These are phyloP conservation scores for Candida tibetensis DNA, from an alignment of 805 yeast genomes.

Conservation along the genomic window DNA sequence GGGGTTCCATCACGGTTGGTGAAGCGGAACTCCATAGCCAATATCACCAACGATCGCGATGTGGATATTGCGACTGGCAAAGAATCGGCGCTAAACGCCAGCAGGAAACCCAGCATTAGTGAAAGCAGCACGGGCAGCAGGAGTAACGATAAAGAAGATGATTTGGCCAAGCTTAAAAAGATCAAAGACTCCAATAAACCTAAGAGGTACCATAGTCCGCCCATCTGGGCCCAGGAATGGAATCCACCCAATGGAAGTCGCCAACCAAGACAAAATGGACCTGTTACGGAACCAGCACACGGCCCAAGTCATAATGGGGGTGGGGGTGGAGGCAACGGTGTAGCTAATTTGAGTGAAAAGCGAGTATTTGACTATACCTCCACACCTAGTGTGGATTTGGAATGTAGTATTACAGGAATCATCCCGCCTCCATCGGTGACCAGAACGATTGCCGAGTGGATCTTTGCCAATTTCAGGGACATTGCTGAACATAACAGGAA, in stretches of 20 bases:
- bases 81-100: constrained; percentile 33
- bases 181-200: constrained; percentile 45
- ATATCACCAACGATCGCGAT: constrained; percentile 45
- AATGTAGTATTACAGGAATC: constrained; percentile 65
- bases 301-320: no score
- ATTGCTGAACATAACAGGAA: constrained; percentile 54
- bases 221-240: constrained; percentile 84
- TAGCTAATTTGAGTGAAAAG: constrained; percentile 5
- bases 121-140: not conserved
- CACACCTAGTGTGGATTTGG: constrained; percentile 36
- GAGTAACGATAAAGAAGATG: constrained; percentile 18
- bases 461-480: constrained; percentile 74
- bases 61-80: constrained; percentile 41
- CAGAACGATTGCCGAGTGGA: constrained; percentile 82
- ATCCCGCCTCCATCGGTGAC: constrained; percentile 80
- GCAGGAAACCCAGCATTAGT: constrained; percentile 19
- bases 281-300: not conserved
- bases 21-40: constrained; percentile 21
- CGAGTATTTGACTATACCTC: constrained; percentile 30
- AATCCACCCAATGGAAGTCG: constrained; percentile 11
- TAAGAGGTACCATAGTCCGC: constrained; percentile 59
- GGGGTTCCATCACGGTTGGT: constrained; percentile 3
- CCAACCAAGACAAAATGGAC: not conserved
- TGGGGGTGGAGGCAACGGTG: not conserved
- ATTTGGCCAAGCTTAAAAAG: constrained; percentile 24